A percentile compares a stretch with the other conserved stretches of the same genome.
Conservation (phyloP, 306 rosid species). For the Nissolia schottii region DNA sequence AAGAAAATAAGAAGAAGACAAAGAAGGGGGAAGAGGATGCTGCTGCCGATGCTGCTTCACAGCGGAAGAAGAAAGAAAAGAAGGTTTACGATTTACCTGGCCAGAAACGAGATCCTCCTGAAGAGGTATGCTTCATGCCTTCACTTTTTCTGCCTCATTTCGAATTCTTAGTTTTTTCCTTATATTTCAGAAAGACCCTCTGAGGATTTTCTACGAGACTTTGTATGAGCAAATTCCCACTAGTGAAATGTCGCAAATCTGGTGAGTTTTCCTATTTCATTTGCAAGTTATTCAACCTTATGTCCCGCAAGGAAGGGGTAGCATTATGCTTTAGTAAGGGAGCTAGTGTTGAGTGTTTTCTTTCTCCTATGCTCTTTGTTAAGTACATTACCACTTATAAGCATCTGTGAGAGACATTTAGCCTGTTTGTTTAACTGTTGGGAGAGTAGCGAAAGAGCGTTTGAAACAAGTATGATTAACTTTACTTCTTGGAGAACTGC, state of each 20-base stretch:
- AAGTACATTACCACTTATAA: not conserved
- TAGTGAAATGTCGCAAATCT: slow-evolving; percentile 84
- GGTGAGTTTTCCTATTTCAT: slow-evolving; percentile 47
- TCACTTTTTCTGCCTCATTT: not conserved
- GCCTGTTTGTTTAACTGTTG: too few species aligned
- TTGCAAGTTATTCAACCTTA: not conserved
- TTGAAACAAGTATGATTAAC: too few species aligned
- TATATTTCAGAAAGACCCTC: slow-evolving; percentile 73
- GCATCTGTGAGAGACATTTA: not conserved
- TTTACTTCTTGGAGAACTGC: too few species aligned
- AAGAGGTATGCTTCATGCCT: slow-evolving; percentile 42
- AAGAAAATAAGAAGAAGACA: slow-evolving; percentile 17
- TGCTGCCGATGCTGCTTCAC: not conserved
- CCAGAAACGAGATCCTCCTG: slow-evolving; percentile 88
- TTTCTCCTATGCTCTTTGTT: not conserved
- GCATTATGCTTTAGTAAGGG: not conserved
- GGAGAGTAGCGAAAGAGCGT: too few species aligned
- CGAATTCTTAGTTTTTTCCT: not conserved
- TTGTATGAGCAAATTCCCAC: slow-evolving; percentile 50
- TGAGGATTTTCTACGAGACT: slow-evolving; percentile 71
- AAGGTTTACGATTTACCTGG: slow-evolving; percentile 86
- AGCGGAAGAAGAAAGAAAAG: slow-evolving; percentile 44
- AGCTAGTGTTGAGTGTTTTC: not conserved
- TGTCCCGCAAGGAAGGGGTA: not conserved
- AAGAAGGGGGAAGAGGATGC: not conserved